A percentile compares a stretch with the other conserved stretches of the same genome.
Evolutionary conservation across 2,329 filamentous ascomycete genomes (phyloP).

Genomic region (Epichloe bromicola): DNA sequence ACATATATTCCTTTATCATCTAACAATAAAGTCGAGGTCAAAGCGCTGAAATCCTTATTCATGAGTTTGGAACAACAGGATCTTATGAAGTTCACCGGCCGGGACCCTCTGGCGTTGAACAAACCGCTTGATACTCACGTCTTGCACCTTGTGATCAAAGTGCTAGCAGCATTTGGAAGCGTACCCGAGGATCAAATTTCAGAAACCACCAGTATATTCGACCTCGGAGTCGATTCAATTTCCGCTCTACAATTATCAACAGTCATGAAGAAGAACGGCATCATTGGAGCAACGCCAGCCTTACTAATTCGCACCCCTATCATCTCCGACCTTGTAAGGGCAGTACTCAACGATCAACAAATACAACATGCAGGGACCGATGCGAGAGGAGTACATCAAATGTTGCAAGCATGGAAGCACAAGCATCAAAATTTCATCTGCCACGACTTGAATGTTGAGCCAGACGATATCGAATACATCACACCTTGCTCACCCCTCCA

Average conservation of each 20-base stretch:
- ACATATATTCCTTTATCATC: constrained; percentile 64
- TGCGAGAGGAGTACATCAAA: constrained; percentile 41
- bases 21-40: constrained; percentile 82
- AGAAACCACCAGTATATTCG: constrained; percentile 58
- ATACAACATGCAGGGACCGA: constrained; percentile 6
- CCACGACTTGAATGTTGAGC: constrained; percentile 34
- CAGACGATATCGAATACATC: constrained; percentile 53
- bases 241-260: constrained; percentile 60
- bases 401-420: constrained; percentile 51
- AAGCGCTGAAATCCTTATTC: constrained; percentile 55
- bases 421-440: constrained; percentile 41
- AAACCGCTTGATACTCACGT: constrained; percentile 20
- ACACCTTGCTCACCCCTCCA: constrained; percentile 77
- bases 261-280: constrained; percentile 48
- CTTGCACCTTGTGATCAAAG: constrained; percentile 35
- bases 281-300: constrained; percentile 47
- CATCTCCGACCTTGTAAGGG: constrained; percentile 32
- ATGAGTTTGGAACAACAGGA: constrained; percentile 43
- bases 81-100: constrained; percentile 42
- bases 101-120: constrained; percentile 12
- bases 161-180: constrained; percentile 41
- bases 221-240: constrained; percentile 80
- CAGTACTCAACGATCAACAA: constrained; percentile 14
- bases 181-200: constrained; percentile 30
- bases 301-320: constrained; percentile 51